Conservation (phyloP, 306 rosid genomes). For the Cajanus cajan region DNA sequence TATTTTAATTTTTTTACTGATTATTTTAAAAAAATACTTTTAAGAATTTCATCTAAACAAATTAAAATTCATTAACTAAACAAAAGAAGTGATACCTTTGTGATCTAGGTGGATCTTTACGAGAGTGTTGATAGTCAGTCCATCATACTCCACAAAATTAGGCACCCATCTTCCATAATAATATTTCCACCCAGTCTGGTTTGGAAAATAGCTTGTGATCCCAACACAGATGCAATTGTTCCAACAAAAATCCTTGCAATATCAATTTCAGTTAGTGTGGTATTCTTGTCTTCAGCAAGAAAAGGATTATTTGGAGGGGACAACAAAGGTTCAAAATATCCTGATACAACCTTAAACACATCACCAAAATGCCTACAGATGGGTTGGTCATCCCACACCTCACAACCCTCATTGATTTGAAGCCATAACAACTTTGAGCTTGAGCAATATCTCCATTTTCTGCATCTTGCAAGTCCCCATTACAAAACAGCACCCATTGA, state of each 20-base stretch:
- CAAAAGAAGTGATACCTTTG: neutral
- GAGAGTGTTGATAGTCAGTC: neutral
- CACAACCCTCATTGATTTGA: neutral
- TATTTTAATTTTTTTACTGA: too few species aligned
- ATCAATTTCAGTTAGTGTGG: neutral
- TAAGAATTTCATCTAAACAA: too few species aligned
- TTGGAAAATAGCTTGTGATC: neutral
- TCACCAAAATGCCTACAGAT: slow-evolving; percentile 8
- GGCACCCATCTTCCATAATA: slow-evolving; percentile 15
- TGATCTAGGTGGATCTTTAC: neutral
- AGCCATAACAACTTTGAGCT: neutral
- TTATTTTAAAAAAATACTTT: too few species aligned
- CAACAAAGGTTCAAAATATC: neutral
- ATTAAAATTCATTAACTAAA: too few species aligned
- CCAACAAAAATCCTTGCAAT: slow-evolving; percentile 23
- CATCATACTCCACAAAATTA: neutral
- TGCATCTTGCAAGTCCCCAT: neutral
- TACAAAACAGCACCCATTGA: neutral
- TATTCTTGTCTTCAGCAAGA: neutral
- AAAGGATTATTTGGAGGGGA: neutral
- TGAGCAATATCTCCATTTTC: neutral
- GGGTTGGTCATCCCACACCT: neutral
- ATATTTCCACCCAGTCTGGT: slow-evolving; percentile 8
- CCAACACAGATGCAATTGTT: slow-evolving; percentile 9
- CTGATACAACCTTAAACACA: neutral